Conservation (phyloP, 805 yeast species). For the Candida dendrica region DNA sequence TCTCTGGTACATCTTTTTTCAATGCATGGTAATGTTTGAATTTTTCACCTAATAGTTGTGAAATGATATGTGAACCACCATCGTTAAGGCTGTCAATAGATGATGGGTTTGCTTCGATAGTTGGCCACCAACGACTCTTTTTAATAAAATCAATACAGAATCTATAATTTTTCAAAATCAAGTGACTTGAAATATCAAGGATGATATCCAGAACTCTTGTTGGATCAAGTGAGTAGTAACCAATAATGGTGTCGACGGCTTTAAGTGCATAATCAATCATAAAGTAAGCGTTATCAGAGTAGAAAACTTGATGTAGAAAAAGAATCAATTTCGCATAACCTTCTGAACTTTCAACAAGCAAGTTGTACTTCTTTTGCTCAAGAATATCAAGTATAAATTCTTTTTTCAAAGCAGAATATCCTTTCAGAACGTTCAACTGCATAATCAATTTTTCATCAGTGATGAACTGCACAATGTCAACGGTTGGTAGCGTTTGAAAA, state of each 20-base stretch:
- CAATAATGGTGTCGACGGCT: conserved; percentile 53
- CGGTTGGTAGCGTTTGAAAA: conserved; percentile 17
- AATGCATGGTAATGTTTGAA: conserved; percentile 21
- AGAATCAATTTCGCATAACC: conserved; percentile 65
- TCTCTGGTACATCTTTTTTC: conserved; percentile 33
- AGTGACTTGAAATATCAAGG: conserved; percentile 43
- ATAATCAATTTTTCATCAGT: conserved; percentile 31
- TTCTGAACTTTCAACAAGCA: conserved; percentile 67
- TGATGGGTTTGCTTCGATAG: conserved; percentile 23
- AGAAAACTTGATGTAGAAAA: conserved; percentile 37
- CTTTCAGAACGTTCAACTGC: conserved; percentile 11
- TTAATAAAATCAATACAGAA: conserved; percentile 45
- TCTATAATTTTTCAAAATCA: conserved; percentile 34
- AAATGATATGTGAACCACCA: conserved; percentile 53
- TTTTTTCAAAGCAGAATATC: conserved; percentile 1
- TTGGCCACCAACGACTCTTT: conserved; percentile 65
- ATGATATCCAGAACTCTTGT: conserved; percentile 59
- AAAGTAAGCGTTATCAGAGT: conserved; percentile 30
- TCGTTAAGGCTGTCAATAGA: conserved; percentile 25
- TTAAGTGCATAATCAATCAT: conserved; percentile 38
- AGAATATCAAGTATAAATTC: conserved; percentile 1
- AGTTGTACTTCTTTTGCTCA: conserved; percentile 48
- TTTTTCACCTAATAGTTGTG: conserved; percentile 46
- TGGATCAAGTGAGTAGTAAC: conserved; percentile 72
- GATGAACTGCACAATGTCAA: conserved; percentile 10